Evolutionary conservation across 2,329 filamentous ascomycete genomes (phyloP), one percentile per base, ranked within the genome.

Genomic region (Chrysoporthe puriensis): DNA sequence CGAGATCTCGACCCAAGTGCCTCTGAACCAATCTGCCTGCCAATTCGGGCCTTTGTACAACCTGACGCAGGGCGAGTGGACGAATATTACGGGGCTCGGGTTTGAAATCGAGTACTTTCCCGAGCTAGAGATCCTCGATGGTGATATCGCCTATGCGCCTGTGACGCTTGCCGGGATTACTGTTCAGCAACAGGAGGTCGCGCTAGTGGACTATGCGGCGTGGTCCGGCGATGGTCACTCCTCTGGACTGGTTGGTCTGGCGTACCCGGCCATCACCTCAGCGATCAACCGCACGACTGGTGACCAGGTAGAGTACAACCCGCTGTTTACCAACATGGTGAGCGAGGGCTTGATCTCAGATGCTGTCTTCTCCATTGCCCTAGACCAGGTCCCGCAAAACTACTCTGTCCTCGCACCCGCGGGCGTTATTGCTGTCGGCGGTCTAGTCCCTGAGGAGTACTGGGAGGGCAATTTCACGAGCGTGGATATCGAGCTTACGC

Each of bases 181-280:
- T 0, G 83, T 85, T 48, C 72, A 74, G n/a, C 75, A 76, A 43
- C 84, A 85, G 73, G 79, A 84, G 72, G 78, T 85, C 59, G 83
- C 80, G 16, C 77, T 86, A 21, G 84, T 82, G 57, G 84, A 82
- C 72, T 77, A 75, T 66, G 84, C 84, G 4, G 81, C 79, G 72
- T 86, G 84, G 84, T 78, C 77, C 64, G 84, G 84, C 62, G 81
- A 86, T 74, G 85, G 85, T 73, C 71, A 81, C 57, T 85, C 84
- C 32, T 82, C 81, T 66, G 84, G 84, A 5, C 76, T 86, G 59
- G 74, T 86, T 21, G 84, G 84, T 0, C 78, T 86, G 68, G 84
- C 82, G 0, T 86, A 84, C 66, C 81, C 83, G 5, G 66, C 32
- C 21, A 64, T 57, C 60, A 69, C 43, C 46, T 78, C 82, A 40